Conservation (phyloP, 345 rosid genomes). For the Eucalyptus victrix region DNA sequence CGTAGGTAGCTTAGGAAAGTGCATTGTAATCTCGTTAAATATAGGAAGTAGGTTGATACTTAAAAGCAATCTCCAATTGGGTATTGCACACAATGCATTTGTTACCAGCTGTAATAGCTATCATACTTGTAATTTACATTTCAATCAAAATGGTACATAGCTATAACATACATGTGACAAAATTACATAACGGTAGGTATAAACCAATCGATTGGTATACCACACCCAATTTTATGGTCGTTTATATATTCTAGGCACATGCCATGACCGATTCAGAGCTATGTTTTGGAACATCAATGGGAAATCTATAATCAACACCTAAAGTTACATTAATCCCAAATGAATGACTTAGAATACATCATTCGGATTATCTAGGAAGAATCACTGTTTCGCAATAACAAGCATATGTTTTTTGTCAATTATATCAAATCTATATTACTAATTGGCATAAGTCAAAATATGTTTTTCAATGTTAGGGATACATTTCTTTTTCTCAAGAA, state of each 20-base stretch:
- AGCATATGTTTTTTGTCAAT: neutral
- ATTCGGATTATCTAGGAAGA: neutral
- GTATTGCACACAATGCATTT: neutral
- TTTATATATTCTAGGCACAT: neutral
- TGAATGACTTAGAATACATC: neutral
- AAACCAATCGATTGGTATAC: neutral
- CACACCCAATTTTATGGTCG: neutral
- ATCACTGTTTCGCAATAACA: neutral
- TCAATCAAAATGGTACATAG: neutral
- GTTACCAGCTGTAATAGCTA: neutral
- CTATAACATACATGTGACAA: neutral
- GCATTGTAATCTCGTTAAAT: neutral
- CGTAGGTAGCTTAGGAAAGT: neutral
- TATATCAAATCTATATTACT: neutral
- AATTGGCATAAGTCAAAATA: neutral
- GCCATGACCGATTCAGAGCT: neutral
- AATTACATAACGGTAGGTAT: neutral
- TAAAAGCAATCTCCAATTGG: neutral
- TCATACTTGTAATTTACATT: neutral
- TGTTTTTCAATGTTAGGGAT: neutral
- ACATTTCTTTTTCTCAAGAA: neutral
- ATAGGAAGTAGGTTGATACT: neutral
- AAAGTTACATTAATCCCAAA: neutral
- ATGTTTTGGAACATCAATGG: neutral
- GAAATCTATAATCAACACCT: neutral